Evolutionary conservation across 805 yeast genomes (phyloP).

Genomic region (Metschnikowia lachancei): DNA sequence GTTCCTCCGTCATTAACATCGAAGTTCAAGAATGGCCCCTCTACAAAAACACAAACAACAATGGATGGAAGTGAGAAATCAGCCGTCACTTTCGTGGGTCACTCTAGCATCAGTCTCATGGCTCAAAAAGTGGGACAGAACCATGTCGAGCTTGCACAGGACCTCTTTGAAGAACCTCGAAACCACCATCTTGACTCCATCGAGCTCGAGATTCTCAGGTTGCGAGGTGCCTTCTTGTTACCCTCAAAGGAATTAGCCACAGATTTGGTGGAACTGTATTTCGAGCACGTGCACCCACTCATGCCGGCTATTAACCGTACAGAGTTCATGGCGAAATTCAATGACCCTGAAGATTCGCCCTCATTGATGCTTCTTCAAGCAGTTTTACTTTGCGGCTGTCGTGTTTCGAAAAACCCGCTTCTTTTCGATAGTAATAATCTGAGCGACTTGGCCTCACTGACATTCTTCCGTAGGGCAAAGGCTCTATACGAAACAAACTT

Average conservation of each 20-base stretch:
- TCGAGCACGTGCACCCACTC: conserved; percentile 61
- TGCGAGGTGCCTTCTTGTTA: conserved; percentile 67
- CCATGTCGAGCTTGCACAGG: conserved; percentile 46
- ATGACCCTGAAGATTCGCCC: conserved; percentile 56
- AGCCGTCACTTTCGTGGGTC: conserved; percentile 50
- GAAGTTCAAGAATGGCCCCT: conserved; percentile 38
- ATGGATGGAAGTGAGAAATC: conserved; percentile 22
- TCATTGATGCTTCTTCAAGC: conserved; percentile 66
- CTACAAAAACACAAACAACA: conserved; percentile 36
- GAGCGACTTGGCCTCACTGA: conserved; percentile 49
- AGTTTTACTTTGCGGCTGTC: conserved; percentile 65
- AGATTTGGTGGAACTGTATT: conserved; percentile 60
- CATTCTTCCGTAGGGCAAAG: conserved; percentile 67
- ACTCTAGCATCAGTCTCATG: conserved; percentile 48
- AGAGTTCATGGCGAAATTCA: conserved; percentile 55
- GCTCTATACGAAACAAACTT: conserved; percentile 68
- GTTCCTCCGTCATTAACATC: conserved; percentile 46
- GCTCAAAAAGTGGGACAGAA: conserved; percentile 47
- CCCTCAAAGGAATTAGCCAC: conserved; percentile 60
- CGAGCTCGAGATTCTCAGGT: conserved; percentile 60
- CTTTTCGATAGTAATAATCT: conserved; percentile 49
- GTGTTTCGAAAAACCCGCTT: conserved; percentile 54
- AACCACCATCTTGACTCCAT: conserved; percentile 46
- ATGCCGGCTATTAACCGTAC: conserved; percentile 66
- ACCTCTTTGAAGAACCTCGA: conserved; percentile 36